Evolutionary conservation across 805 yeast genomes (phyloP), one percentile per base, ranked within the genome.

Genomic region (Ogataea sp.): DNA sequence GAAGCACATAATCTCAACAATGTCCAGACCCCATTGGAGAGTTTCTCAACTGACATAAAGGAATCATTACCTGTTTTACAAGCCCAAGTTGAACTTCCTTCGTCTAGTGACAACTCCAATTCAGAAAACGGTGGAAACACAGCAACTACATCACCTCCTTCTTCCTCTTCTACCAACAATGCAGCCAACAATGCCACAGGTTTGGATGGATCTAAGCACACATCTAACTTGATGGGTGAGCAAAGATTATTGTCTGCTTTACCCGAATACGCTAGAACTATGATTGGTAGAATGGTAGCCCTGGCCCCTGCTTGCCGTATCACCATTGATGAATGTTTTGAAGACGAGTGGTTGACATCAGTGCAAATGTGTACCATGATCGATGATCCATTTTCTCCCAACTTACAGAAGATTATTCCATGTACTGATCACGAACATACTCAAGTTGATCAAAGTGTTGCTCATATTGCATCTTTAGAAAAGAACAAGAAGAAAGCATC

Each of bases 381-480:
- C 24, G 68, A 70, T 40, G 68, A 63, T 28, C 59, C 59, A 17
- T 60, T 64, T 2, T 51, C 62, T 10, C 42, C 50, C n/a, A 42
- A 42, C 17, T 60, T 64, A 34, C 67, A 65, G 20, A 55, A 62
- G 13, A 41, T 65, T 30, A 59, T 65, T 37, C 62, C 61, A 26
- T 75, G 78, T 17, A 59, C 65, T 7, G 80, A 78, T 51, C 97
- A 89, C 56, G 70, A 70, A 26, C 97, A 89, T 57, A 86, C 96
- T 2, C 76, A 75, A 47, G 97, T 89, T 37, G 96, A 88, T 49
- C 95, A 85, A 57, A 80, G 86, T 43, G 95, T 86, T 50, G 97
- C 97, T 0, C 97, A 89, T 59, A 89, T 89, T 63, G 96, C 97
- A 10, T 82, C 89, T 43, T 71, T 89, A 48, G 97, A 89, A 56